These are phyloP conservation scores for Thuidium tamariscinum DNA, from an alignment of 225 moss, liverwort and hornwort genomes.

Conservation along the genomic window DNA sequence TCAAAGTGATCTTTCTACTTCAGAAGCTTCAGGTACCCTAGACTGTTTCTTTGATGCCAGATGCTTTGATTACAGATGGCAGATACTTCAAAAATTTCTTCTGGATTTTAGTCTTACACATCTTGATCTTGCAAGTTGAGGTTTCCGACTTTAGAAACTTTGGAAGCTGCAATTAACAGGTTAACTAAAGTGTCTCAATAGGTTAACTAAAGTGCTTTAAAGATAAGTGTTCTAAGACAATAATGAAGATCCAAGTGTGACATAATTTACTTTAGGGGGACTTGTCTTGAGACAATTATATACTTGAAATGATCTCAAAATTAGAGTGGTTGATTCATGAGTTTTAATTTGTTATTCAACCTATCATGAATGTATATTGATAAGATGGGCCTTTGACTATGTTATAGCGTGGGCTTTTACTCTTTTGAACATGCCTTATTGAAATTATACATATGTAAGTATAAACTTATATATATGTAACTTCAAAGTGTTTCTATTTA, in stretches of 20 bases:
- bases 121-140: background rate
- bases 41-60: background rate
- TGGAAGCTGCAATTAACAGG: background rate
- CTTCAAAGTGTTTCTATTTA: background rate
- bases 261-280: background rate
- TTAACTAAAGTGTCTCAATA: too few relatives aligned
- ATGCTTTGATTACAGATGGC: too few relatives aligned
- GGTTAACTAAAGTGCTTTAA: background rate
- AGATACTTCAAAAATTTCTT: background rate
- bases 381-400: background rate
- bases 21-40: background rate
- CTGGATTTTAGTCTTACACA: background rate
- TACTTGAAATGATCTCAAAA: background rate
- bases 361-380: background rate
- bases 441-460: background rate
- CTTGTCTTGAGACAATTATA: background rate
- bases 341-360: background rate
- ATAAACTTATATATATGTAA: too few relatives aligned
- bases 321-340: background rate
- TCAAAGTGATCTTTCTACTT: background rate
- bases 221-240: background rate
- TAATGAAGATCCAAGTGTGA: too few relatives aligned
- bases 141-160: background rate
- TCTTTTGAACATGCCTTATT: background rate
- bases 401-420: fast-evolving